Conservation (phyloP, 2,329 filamentous ascomycete species). For the Penicillium nordicum region DNA sequence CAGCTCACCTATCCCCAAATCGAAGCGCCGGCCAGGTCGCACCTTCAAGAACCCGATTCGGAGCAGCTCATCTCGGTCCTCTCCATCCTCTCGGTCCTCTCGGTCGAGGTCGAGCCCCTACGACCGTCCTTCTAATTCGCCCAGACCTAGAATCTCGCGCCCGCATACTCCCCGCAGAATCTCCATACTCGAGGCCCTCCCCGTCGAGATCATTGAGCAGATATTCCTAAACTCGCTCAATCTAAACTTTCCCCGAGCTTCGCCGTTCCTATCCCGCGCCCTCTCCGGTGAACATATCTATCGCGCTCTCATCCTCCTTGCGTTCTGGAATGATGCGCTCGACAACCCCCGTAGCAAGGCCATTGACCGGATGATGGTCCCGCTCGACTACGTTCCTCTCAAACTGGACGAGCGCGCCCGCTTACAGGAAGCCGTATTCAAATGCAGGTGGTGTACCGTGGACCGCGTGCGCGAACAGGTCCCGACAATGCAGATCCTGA, state of each 20-base stretch:
- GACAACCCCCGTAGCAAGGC: slow-evolving; percentile 6
- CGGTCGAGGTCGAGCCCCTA: slow-evolving; percentile 8
- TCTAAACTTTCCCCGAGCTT: slow-evolving; percentile 44
- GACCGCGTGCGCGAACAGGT: slow-evolving; percentile 34
- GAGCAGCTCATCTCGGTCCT: slow-evolving; percentile 3
- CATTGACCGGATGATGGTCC: slow-evolving; percentile 34
- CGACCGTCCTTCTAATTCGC: slow-evolving; percentile 4
- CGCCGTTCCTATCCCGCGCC: slow-evolving; percentile 38
- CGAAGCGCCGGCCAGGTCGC: slow-evolving; percentile 9
- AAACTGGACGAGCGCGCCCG: slow-evolving; percentile 23
- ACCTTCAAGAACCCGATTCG: slow-evolving; percentile 9
- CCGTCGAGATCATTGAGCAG: slow-evolving; percentile 51
- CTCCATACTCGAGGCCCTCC: slow-evolving; percentile 46
- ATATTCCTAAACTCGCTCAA: slow-evolving; percentile 52
- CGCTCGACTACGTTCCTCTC: slow-evolving; percentile 35
- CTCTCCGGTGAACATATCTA: slow-evolving; percentile 44
- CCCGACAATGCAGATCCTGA: slow-evolving; percentile 34
- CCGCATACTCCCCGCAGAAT: slow-evolving; percentile 11
- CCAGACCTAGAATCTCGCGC: background rate
- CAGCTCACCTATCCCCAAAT: background rate
- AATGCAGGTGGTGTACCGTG: slow-evolving; percentile 41
- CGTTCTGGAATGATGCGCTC: slow-evolving; percentile 37
- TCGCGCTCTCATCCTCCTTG: slow-evolving; percentile 38
- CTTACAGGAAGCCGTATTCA: slow-evolving; percentile 37
- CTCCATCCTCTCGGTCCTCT: slow-evolving; percentile 1